These are phyloP conservation scores for Albizia julibrissin DNA, from an alignment of 306 rosid species.

Conservation along the genomic window DNA sequence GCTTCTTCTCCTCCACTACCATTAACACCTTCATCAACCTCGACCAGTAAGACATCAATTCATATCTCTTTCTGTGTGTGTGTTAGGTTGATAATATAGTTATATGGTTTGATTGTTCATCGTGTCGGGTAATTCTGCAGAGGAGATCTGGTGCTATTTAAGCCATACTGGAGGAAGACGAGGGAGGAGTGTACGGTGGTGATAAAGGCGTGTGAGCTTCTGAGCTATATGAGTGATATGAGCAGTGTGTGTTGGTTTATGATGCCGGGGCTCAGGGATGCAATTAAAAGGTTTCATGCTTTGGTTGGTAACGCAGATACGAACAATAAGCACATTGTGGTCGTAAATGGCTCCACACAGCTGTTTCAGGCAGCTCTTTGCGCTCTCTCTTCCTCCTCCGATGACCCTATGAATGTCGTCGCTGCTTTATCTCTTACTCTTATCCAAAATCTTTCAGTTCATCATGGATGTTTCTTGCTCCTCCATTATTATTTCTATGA, in stretches of 20 bases:
- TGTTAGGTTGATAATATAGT: neutral
- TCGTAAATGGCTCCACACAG: constrained; percentile 96
- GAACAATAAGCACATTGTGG: constrained; percentile 57
- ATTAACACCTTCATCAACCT: neutral
- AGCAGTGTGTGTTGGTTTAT: constrained; percentile 62
- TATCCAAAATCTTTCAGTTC: neutral
- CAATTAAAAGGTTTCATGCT: constrained; percentile 50
- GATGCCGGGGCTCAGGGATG: constrained; percentile 51
- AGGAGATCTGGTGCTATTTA: constrained; percentile 64
- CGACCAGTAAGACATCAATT: neutral
- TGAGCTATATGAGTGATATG: constrained; percentile 58
- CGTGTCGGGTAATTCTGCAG: constrained; percentile 29
- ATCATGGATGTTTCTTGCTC: constrained; percentile 47
- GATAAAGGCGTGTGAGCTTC: constrained; percentile 54
- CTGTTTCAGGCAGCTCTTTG: constrained; percentile 72
- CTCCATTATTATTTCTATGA: neutral
- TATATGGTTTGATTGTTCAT: neutral
- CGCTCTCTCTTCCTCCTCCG: constrained; percentile 49
- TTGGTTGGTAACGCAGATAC: constrained; percentile 75
- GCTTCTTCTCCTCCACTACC: neutral
- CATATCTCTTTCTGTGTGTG: neutral
- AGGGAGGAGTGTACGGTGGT: constrained; percentile 57
- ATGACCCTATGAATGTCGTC: too few species aligned
- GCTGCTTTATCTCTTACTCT: neutral
- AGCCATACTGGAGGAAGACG: constrained; percentile 54